Conservation (phyloP, 495 filamentous ascomycete species). For the Trichoderma orchidacearum region DNA sequence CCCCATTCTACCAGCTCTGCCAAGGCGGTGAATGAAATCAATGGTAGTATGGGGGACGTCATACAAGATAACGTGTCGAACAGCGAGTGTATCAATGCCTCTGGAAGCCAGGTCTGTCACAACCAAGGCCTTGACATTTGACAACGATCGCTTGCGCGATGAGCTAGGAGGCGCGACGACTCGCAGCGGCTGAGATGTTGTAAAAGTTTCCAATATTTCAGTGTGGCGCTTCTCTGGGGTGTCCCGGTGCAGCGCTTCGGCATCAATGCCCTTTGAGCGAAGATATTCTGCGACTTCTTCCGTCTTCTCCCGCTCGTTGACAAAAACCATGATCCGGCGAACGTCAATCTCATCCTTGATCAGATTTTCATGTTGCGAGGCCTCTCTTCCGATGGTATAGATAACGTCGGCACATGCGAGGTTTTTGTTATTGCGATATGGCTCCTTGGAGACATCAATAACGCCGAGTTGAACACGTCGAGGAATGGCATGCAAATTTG, state of each 20-base stretch:
- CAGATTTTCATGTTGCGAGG: slow-evolving; percentile 36
- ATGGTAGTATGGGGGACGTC: slow-evolving; percentile 93
- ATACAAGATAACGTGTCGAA: slow-evolving; percentile 81
- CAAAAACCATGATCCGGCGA: slow-evolving; percentile 88
- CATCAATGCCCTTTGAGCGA: slow-evolving; percentile 71
- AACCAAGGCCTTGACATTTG: slow-evolving; percentile 80
- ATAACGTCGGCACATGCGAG: slow-evolving; percentile 91
- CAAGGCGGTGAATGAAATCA: slow-evolving; percentile 93
- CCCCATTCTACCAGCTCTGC: slow-evolving; percentile 84
- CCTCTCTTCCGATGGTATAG: slow-evolving; percentile 80
- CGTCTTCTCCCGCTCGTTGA: slow-evolving; percentile 90
- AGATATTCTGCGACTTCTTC: slow-evolving; percentile 71
- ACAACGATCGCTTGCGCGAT: slow-evolving; percentile 12
- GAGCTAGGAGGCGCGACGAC: background rate
- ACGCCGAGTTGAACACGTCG: slow-evolving; percentile 88
- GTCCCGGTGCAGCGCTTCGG: slow-evolving; percentile 69
- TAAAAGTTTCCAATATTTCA: slow-evolving; percentile 68
- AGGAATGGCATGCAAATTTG: slow-evolving; percentile 90
- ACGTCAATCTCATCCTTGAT: slow-evolving; percentile 36
- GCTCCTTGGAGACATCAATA: slow-evolving; percentile 76
- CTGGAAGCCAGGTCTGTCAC: slow-evolving; percentile 85
- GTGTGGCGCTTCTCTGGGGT: slow-evolving; percentile 56
- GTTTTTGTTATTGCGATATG: slow-evolving; percentile 79
- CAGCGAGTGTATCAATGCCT: slow-evolving; percentile 89
- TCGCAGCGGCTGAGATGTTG: slow-evolving; percentile 31